Evolutionary conservation across 139 green algal genomes (phyloP).

Genomic region (Coelastrella sp.): DNA sequence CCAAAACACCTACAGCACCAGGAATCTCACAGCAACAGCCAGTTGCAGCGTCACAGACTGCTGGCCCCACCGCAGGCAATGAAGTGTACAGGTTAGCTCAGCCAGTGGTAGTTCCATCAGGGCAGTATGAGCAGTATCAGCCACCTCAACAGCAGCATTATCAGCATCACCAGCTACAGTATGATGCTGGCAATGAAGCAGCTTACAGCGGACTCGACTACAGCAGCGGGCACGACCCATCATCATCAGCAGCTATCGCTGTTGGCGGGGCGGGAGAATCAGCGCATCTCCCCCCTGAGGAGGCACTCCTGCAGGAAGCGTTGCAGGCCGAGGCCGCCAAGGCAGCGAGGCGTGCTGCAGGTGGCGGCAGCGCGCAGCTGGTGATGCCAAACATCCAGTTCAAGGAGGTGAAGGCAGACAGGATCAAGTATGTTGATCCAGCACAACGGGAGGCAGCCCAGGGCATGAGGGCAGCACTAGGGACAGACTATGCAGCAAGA

Average conservation of each 20-base stretch:
- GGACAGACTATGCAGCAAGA: slow-evolving; percentile 72
- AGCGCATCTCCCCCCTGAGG: slow-evolving; percentile 16
- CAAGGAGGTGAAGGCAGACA: slow-evolving; percentile 68
- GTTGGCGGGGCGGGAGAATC: slow-evolving; percentile 25
- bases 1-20: slow-evolving; percentile 16
- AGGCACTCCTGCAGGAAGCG: slow-evolving; percentile 60
- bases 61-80: background rate
- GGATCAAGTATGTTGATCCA: slow-evolving; percentile 68
- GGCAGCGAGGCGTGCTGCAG: slow-evolving; percentile 45
- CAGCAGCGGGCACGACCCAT: background rate
- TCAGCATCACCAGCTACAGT: slow-evolving; percentile 23
- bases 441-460: slow-evolving; percentile 53
- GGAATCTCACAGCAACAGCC: background rate
- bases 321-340: slow-evolving; percentile 62
- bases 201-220: background rate
- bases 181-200: background rate
- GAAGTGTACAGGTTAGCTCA: background rate
- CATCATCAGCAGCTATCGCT: background rate
- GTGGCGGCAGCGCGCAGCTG: slow-evolving; percentile 15
- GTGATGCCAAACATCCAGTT: slow-evolving; percentile 60
- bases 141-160: background rate
- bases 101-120: slow-evolving; percentile 2
- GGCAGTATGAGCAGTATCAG: slow-evolving; percentile 38
- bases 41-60: slow-evolving; percentile 2
- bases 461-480: slow-evolving; percentile 68